phyloP scores from a whole-genome alignment of 768 basidiomycete genomes.

The Russula sp. region DNA sequence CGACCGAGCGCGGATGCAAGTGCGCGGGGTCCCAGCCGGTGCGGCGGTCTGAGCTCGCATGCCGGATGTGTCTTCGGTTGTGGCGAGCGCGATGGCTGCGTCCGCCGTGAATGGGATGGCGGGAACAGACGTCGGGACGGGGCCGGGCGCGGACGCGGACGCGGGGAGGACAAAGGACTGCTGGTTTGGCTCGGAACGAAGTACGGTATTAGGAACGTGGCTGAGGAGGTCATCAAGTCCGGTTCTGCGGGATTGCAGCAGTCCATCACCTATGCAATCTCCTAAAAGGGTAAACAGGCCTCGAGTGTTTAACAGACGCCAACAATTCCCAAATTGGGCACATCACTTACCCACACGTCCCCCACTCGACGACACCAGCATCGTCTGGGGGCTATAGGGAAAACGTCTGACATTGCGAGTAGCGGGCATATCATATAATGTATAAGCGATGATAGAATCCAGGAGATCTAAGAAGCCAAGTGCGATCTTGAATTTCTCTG shows the following conservation, averaged over 20 bases:
- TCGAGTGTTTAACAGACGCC: constrained; percentile 11
- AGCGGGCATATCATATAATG: background rate
- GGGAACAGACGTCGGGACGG: background rate
- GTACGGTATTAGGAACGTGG: constrained; percentile 13
- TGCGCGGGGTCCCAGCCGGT: background rate
- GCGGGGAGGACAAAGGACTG: constrained; percentile 9
- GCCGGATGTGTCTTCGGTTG: background rate
- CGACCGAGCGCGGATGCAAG: background rate
- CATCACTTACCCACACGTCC: background rate
- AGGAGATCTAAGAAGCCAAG: background rate
- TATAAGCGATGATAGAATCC: constrained; percentile 1
- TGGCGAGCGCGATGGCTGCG: background rate
- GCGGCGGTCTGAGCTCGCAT: background rate
- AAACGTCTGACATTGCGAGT: constrained; percentile 1
- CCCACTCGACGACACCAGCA: background rate
- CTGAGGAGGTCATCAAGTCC: constrained; percentile 6
- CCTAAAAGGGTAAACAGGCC: constrained; percentile 2
- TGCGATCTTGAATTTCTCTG: background rate
- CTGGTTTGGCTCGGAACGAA: background rate
- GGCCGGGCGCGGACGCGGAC: background rate
- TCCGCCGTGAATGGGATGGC: background rate
- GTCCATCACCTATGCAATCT: background rate
- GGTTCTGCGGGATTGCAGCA: background rate
- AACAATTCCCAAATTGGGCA: background rate
- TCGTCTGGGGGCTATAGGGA: background rate